Conservation (phyloP, 2,329 filamentous ascomycete genomes). For the Aspergillus nomiae region DNA sequence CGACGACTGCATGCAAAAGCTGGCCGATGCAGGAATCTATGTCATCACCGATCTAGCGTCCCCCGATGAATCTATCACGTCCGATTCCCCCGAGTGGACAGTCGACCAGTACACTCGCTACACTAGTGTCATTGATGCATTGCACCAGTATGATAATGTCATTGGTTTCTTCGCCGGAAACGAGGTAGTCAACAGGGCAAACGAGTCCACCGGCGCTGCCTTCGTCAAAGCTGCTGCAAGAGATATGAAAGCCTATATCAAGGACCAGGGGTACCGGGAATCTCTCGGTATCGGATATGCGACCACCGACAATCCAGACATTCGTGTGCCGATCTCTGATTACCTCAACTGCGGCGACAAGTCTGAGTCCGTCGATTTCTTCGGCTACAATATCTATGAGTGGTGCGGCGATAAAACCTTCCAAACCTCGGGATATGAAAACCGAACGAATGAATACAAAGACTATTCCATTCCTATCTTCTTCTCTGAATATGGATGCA, state of each 20-base stretch:
- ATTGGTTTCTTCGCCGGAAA: constrained; percentile 99
- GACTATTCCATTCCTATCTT: constrained; percentile 93
- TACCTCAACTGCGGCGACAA: constrained; percentile 89
- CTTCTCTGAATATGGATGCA: constrained; percentile 99
- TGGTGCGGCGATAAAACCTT: constrained; percentile 91
- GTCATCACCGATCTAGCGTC: constrained; percentile 88
- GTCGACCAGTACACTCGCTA: constrained; percentile 77
- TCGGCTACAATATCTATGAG: constrained; percentile 99
- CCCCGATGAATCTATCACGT: constrained; percentile 81
- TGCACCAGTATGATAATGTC: constrained; percentile 83
- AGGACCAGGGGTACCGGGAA: constrained; percentile 68
- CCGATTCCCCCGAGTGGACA: constrained; percentile 76
- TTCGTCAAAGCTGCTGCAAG: constrained; percentile 98
- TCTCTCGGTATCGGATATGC: constrained; percentile 90
- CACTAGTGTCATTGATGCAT: constrained; percentile 76
- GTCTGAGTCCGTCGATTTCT: constrained; percentile 81
- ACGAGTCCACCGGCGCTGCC: constrained; percentile 86
- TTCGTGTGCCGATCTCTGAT: constrained; percentile 77
- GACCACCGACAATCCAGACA: constrained; percentile 88
- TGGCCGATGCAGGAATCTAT: constrained; percentile 88
- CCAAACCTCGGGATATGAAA: constrained; percentile 74
- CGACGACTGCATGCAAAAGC: constrained; percentile 77
- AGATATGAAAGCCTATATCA: constrained; percentile 94
- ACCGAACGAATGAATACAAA: constrained; percentile 81
- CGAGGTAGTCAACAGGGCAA: constrained; percentile 86